Evolutionary conservation across 257 asterid species (phyloP), one percentile per base, ranked within the genome.

Genomic region (Penstemon newberryi): DNA sequence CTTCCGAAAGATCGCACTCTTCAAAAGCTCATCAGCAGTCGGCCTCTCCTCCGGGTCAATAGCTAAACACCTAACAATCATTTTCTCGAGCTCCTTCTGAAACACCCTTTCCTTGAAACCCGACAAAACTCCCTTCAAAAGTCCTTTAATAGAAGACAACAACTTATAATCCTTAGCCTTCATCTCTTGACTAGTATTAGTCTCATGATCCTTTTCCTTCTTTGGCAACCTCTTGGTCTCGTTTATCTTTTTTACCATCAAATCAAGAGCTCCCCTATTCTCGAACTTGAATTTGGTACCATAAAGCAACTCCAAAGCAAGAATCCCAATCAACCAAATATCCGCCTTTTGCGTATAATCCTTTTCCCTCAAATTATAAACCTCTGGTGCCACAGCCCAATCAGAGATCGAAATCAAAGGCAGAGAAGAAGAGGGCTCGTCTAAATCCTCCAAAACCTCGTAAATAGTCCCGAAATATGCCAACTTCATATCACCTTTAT

Each of bases 341-440:
- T 69, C 72, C 33, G 64, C 18, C 53, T 60, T 60, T 7, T 12
- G 44, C 6, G 41, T 49, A n/a, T 36, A 38, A 3, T 4, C 37
- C 9, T 9, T 7, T 37, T 51, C 6, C 6, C 6, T 9, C 13
- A 7, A 4, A 15, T n/a, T 5, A 57, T 38, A 63, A 42, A 56
- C 45, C 70, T 72, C 76, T 7, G 76, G 76, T 3, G 66, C 76
- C 7, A 60, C 43, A 56, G 52, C 76, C 76, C 76, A 72, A 13
- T 15, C 25, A n/a, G 6, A 55, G 38, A 63, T 37, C 10, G 8
- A 18, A 8, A 7, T n/a, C 6, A 15, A 7, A 4, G 47, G 33
- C 19, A 69, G 6, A 50, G 66, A 59, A 3, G 15, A 43, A 6
- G 42, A 46, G 4, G 61, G 8, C 8, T 11, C 25, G 6, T 8